Base-by-base conservation (phyloP, 257 asterid genomes). In the Echites panduratus region DNA sequence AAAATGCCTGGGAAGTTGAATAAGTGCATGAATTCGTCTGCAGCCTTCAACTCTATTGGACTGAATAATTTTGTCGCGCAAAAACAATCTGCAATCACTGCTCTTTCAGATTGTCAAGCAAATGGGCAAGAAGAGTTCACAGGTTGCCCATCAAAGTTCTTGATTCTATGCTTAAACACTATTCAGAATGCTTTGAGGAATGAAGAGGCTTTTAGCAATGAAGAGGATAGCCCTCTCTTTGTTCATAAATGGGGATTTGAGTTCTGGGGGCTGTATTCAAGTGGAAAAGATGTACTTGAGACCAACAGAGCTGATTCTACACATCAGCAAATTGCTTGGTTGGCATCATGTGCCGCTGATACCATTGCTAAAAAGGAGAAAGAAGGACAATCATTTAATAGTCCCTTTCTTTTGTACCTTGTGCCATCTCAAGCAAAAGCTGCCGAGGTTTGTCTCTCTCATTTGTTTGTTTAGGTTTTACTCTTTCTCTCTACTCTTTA, bases 401-500 rank as follows among this genome's bases (percentile, higher is more conserved):
- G 86, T 26, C 98, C 97, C 20, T 88, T 85, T 84, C 94, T 95
- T 73, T 70, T 91, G 76, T 88, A 82, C 80, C 79, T 95, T 40
- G 97, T 92, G 79, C 98, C 97, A 45, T 84, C 95, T 27, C 95
- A 84, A 85, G 93, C 84, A 41, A 89, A 86, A 77, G 97, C 97
- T 72, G 78, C 85, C 13, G 76, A 88, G 99, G 97, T 94, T 48
- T 75, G 85, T 72, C 57, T 41, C 45, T 41, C 45, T 41, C 45
- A 32, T 32, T 32, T 32, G 3, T 32, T 1, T 32, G 3, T 32
- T 32, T 32, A 32, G 38, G 38, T 3, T 32, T 32, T 32, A 2
- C 45, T 41, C 45, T 41, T 7, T 16, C 57, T 7, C 57, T 5
- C n/a, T 1, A 19, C 47, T 45, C 43, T 74, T 67, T 40, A 70